phyloP scores from a whole-genome alignment of 306 rosid species.

The Castanea mollissima region DNA sequence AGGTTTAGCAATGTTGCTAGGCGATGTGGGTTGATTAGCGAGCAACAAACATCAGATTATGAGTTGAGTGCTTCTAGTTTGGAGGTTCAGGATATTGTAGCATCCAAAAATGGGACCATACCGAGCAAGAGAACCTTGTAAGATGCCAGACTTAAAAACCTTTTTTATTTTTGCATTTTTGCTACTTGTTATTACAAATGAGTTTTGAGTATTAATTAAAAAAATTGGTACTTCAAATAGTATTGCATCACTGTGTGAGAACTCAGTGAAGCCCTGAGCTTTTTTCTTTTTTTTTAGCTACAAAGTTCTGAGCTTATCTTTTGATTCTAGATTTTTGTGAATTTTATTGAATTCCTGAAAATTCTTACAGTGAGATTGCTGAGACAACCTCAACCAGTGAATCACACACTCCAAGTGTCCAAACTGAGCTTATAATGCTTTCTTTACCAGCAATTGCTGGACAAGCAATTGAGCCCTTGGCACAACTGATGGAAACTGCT shows the following conservation, averaged over 20 bases:
- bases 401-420: constrained; percentile 35
- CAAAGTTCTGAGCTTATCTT: background rate
- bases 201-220: background rate
- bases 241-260: background rate
- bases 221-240: background rate
- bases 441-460: constrained; percentile 85
- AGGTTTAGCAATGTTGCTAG: background rate
- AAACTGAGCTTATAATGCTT: constrained; percentile 64
- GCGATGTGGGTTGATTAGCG: background rate
- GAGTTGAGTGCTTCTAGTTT: background rate
- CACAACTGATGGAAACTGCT: constrained; percentile 96
- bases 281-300: background rate
- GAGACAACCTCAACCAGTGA: constrained; percentile 17
- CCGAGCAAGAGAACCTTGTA: background rate
- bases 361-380: constrained; percentile 39
- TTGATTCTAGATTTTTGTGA: background rate
- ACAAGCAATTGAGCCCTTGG: constrained; percentile 90
- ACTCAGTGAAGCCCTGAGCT: background rate
- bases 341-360: background rate
- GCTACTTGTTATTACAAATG: background rate
- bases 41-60: constrained; percentile 9
- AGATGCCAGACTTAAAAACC: background rate
- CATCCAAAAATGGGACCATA: background rate
- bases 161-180: background rate
- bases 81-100: background rate